A percentile compares a stretch with the other conserved stretches of the same genome.
Conservation (phyloP, 148 eudicot genomes). For the Camellia sinensis region DNA sequence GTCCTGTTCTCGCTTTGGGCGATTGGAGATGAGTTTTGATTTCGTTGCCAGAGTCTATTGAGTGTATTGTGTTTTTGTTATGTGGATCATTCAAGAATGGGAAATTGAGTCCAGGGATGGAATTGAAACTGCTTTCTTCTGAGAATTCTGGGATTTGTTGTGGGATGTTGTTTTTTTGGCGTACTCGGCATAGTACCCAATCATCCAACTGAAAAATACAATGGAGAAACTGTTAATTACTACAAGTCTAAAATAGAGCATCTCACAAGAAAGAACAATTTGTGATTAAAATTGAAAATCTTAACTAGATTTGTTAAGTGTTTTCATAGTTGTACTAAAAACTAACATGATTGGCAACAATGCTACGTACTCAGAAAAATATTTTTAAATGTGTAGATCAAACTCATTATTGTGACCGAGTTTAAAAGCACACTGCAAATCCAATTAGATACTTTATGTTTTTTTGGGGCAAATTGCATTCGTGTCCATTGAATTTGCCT, state of each 20-base stretch:
- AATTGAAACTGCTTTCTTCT: not conserved
- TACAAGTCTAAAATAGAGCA: not conserved
- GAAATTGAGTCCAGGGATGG: not conserved
- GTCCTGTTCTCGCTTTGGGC: not conserved
- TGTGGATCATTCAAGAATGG: not conserved
- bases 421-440: too few relatives aligned
- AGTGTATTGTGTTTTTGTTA: not conserved
- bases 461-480: too few relatives aligned
- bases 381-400: too few relatives aligned
- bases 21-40: not conserved
- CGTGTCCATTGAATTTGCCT: too few relatives aligned
- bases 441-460: too few relatives aligned
- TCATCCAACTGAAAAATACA: conserved; percentile 18
- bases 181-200: conserved; percentile 20
- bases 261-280: not conserved
- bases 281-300: not conserved
- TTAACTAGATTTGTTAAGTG: not conserved
- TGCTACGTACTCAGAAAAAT: too few relatives aligned
- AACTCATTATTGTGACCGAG: too few relatives aligned
- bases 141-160: not conserved
- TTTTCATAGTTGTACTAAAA: not conserved
- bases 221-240: not conserved
- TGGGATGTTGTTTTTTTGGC: conserved; percentile 1
- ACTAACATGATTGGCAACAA: not conserved
- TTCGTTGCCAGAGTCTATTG: not conserved